Base-by-base conservation (phyloP, 176 grass and related monocot species). In the Raddia distichophylla region DNA sequence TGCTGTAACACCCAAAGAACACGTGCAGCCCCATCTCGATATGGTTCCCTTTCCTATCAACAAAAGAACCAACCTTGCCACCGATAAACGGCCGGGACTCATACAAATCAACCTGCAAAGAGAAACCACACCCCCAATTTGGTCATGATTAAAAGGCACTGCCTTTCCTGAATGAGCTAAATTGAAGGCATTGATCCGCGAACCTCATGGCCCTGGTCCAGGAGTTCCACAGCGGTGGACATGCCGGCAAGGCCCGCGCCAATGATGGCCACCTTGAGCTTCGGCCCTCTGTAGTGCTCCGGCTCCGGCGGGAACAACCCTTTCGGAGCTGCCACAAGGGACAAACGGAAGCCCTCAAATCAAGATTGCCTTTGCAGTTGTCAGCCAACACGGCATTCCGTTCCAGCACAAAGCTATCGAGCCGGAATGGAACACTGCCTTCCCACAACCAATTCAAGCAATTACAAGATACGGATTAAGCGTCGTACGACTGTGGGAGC, bases 161-260 rank as follows among this genome's bases (percentile, higher is more conserved):
- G 17, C 6, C 46, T 22, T 67, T 74, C 2, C 44, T 42, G 44
- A 9, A 91, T 2, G 16, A 86, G 52, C 19, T 8, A 73, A 7
- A 66, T 72, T 43, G 15, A 75, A 79, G 60, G 48, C 37, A 74
- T n/a, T 5, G 34, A 22, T 53, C 19, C 62, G 20, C 76, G 68
- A 83, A 98, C 95, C 95, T 98, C 90, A 46, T 98, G 92, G 16
- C 95, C 95, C 82, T 98, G 95, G 78, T 98, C 92, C 84, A 98
- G 82, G 77, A 98, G 92, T 79, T 98, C 95, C 11, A 98, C 95
- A 2, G 95, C 95, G 13, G 95, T 93, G 71, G 95, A 98, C 95
- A 98, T 95, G 56, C 95, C 95, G 5, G 95, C 95, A 8, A 98
- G 95, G 48, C 92, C 92, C 4, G 88, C 12, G 46, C 92, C 92